Conservation (phyloP, 2,329 filamentous ascomycete species). For the Cladosporium sp. region DNA sequence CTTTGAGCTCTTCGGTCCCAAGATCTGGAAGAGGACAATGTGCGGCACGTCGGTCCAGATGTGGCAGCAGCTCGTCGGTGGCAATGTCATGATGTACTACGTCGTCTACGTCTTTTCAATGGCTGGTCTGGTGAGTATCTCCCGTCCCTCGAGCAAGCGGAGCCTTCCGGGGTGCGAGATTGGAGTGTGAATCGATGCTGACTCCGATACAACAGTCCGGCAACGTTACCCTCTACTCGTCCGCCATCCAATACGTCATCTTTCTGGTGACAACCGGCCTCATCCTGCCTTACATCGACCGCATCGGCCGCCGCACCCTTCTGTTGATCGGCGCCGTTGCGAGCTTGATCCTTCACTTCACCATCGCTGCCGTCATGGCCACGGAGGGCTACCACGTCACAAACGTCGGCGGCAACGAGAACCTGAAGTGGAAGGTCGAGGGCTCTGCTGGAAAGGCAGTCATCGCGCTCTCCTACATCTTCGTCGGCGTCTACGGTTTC, state of each 20-base stretch:
- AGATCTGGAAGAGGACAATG: constrained; percentile 53
- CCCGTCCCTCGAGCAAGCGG: no score
- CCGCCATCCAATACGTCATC: constrained; percentile 69
- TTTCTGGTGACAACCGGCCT: constrained; percentile 74
- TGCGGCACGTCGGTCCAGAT: constrained; percentile 51
- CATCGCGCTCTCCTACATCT: constrained; percentile 65
- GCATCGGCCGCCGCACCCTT: constrained; percentile 65
- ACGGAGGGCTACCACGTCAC: constrained; percentile 39
- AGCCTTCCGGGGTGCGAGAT: not conserved
- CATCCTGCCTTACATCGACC: constrained; percentile 67
- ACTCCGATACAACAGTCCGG: constrained; percentile 10
- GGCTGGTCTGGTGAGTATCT: constrained; percentile 49
- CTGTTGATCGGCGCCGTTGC: constrained; percentile 58
- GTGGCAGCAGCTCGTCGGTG: constrained; percentile 47
- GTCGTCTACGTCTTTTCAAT: constrained; percentile 61
- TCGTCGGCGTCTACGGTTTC: constrained; percentile 64
- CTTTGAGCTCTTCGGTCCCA: constrained; percentile 39
- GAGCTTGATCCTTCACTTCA: constrained; percentile 58
- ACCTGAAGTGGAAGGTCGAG: constrained; percentile 35
- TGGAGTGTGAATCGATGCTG: not conserved
- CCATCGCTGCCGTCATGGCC: constrained; percentile 57
- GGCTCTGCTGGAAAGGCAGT: constrained; percentile 44
- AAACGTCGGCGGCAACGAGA: constrained; percentile 34
- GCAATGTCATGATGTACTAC: constrained; percentile 19
- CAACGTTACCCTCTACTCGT: constrained; percentile 56